Evolutionary conservation across 2,329 filamentous ascomycete species (phyloP), one percentile per base, ranked within the genome.

Genomic region (Penicillium sp.): DNA sequence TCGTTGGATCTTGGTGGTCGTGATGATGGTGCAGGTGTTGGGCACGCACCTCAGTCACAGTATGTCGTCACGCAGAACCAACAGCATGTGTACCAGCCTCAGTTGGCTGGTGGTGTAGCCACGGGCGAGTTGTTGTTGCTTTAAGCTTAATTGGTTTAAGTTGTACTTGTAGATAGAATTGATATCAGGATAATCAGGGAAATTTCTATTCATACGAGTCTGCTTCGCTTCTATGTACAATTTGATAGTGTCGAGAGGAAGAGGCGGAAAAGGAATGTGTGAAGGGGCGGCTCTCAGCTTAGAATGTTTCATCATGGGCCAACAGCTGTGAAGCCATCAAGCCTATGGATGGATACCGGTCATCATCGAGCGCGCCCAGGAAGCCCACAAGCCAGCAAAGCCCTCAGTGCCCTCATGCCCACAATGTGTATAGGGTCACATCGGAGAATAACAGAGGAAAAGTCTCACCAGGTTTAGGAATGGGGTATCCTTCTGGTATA

Each of bases 31-130:
- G 85, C 84, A 63, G 82, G 81, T 16, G 81, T 80, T 40, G 77
- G 75, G 26, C 75, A 74, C 18, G 76, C 74, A 38, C 63, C 61
- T 7, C 69, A 72, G 52, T 70, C 69, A 42, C 74, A 75, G 54
- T 80, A 77, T 58, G 84, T 94, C 41, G 89, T 94, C 39, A 94
- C 85, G 66, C 88, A 91, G 62, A 87, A 88, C 59, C 83, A 84
- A 49, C 81, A 94, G 68, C 82, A 87, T 52, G 80, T 85, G 29
- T 84, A 89, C 63, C 84, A 87, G 64, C 84, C 84, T 10, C 78
- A 81, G 20, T 78, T 79, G 10, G 80, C 80, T 55, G 83, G 80
- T 38, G 76, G 75, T 20, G 79, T 77, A 8, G 79, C 77, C 54
- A 87, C 87, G 55, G 84, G 84, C 6, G 86, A 90, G 71, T 71